A percentile compares a stretch with the other conserved stretches of the same genome.
Evolutionary conservation across 2,329 filamentous ascomycete genomes (phyloP).

Genomic region (Venturia aucupariae): DNA sequence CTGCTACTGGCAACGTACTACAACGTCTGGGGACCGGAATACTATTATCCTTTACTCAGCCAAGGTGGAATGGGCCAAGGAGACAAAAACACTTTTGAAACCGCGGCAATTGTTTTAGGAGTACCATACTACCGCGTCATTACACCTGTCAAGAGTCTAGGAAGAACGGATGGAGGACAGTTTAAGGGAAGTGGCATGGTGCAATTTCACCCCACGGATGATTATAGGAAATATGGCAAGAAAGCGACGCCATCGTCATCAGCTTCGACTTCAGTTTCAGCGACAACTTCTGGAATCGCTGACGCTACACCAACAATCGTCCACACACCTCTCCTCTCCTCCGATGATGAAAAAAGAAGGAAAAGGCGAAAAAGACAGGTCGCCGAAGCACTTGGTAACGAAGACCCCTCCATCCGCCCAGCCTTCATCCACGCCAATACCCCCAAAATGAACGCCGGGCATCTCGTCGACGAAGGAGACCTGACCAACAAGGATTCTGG

Average conservation of each 20-base stretch:
- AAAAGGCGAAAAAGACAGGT: constrained; percentile 1
- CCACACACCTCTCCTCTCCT: neutral
- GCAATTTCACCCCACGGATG: constrained; percentile 18
- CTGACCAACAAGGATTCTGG: constrained; percentile 15
- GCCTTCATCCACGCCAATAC: constrained; percentile 23
- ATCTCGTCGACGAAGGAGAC: constrained; percentile 22
- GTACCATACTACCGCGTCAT: constrained; percentile 34
- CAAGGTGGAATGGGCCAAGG: constrained; percentile 41
- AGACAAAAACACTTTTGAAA: constrained; percentile 43
- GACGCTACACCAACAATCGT: neutral
- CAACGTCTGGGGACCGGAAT: constrained; percentile 37
- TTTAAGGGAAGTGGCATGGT: constrained; percentile 18
- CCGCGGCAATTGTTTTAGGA: constrained; percentile 33
- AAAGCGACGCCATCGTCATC: neutral
- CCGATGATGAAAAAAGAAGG: neutral
- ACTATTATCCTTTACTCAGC: constrained; percentile 38
- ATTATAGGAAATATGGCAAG: constrained; percentile 7
- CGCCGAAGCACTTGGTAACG: constrained; percentile 5
- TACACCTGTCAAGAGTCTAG: neutral
- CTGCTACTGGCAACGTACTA: constrained; percentile 42
- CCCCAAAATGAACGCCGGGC: constrained; percentile 24
- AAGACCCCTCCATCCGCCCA: constrained; percentile 14
- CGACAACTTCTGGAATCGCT: neutral
- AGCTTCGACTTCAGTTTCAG: neutral
- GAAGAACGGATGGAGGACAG: constrained; percentile 10